Conservation (phyloP, 768 basidiomycete genomes). For the Serpula lacrymans region DNA sequence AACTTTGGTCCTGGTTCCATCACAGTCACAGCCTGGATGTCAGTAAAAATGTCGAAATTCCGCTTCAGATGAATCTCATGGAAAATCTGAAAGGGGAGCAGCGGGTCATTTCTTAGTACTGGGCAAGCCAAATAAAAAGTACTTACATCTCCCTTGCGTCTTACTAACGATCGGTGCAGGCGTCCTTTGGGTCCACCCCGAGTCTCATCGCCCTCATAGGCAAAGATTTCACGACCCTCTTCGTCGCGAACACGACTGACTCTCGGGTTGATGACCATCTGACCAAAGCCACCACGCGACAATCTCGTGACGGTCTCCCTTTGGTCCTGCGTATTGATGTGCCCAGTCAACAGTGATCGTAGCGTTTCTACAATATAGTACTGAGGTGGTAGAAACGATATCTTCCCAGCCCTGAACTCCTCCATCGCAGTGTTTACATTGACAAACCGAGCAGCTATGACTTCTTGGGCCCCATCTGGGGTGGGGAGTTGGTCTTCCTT, state of each 20-base stretch:
- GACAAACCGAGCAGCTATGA: conserved; percentile 65
- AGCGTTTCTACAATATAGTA: conserved; percentile 67
- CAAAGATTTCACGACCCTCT: conserved; percentile 47
- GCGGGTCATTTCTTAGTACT: conserved; percentile 3
- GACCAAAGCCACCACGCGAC: conserved; percentile 56
- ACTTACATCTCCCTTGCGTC: conserved; percentile 50
- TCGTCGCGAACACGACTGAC: conserved; percentile 34
- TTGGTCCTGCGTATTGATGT: conserved; percentile 41
- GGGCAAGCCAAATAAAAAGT: conserved; percentile 1
- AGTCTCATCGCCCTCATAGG: conserved; percentile 70
- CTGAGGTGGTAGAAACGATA: conserved; percentile 72
- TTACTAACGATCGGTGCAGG: conserved; percentile 55
- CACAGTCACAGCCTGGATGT: conserved; percentile 38
- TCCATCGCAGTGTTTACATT: conserved; percentile 50
- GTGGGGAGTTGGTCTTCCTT: conserved; percentile 60
- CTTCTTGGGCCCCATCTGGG: conserved; percentile 68
- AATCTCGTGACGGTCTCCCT: conserved; percentile 42
- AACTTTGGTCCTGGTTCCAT: conserved; percentile 21
- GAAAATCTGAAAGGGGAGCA: no score
- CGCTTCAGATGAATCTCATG: conserved; percentile 51
- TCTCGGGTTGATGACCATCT: conserved; percentile 56
- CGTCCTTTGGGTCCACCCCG: conserved; percentile 58
- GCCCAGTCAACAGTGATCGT: conserved; percentile 45
- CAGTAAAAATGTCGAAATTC: conserved; percentile 65
- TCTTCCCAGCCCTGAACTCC: conserved; percentile 47